These are phyloP conservation scores for Samsoniella hepiali DNA, from an alignment of 2,329 filamentous ascomycete genomes.

Conservation along the genomic window DNA sequence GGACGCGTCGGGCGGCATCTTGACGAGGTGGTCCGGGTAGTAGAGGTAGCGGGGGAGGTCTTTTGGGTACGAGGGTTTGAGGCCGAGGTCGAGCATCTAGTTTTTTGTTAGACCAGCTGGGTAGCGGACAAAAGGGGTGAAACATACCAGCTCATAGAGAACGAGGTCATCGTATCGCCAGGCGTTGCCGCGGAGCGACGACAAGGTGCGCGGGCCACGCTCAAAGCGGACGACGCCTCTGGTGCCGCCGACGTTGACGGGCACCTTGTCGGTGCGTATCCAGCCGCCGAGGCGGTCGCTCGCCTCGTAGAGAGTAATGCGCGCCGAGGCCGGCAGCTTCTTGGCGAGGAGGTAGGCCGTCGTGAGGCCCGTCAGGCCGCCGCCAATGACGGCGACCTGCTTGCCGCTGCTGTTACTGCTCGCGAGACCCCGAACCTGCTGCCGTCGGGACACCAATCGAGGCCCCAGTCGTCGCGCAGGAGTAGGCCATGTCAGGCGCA, in stretches of 20 bases:
- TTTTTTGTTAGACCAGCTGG: neutral
- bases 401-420: constrained; percentile 12
- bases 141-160: constrained; percentile 66
- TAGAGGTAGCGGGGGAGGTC: constrained; percentile 67
- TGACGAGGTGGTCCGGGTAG: constrained; percentile 70
- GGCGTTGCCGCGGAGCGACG: constrained; percentile 43
- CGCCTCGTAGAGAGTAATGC: constrained; percentile 80
- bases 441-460: neutral
- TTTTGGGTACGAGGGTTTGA: constrained; percentile 49
- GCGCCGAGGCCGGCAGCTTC: constrained; percentile 58
- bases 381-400: constrained; percentile 68
- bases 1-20: constrained; percentile 30
- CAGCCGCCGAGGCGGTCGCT: constrained; percentile 73
- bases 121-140: neutral
- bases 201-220: constrained; percentile 74
- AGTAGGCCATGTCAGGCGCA: neutral
- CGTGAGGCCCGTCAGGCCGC: constrained; percentile 78
- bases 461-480: neutral
- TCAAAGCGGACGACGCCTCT: constrained; percentile 68
- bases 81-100: constrained; percentile 36
- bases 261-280: constrained; percentile 65
- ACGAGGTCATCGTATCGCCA: constrained; percentile 58
- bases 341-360: constrained; percentile 73
- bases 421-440: constrained; percentile 1
- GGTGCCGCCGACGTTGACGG: constrained; percentile 54